A percentile compares a stretch with the other conserved stretches of the same genome.
phyloP scores from a whole-genome alignment of 163 green algal species.

The Volvox carteri region DNA sequence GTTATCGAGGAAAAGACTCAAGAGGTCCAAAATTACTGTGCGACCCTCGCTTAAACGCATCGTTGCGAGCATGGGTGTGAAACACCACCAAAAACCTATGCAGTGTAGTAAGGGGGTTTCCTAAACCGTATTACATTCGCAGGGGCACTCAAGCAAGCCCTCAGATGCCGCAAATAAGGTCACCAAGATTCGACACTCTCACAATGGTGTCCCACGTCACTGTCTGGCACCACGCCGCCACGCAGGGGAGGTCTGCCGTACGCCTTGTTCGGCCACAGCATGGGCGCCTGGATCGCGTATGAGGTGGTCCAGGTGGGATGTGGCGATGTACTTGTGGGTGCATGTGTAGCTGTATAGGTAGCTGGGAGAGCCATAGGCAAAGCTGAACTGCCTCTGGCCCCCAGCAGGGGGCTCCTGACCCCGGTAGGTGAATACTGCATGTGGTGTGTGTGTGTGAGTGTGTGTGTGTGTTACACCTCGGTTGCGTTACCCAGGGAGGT shows the following conservation, averaged over 20 bases:
- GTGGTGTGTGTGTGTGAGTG: background rate
- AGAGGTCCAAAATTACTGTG: background rate
- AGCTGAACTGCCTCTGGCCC: too few species aligned
- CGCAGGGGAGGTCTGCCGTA: conserved; percentile 59
- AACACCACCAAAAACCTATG: background rate
- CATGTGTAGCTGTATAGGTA: too few species aligned
- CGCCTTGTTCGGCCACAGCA: conserved; percentile 79
- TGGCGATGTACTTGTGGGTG: too few species aligned
- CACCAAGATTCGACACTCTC: background rate
- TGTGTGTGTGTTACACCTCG: background rate
- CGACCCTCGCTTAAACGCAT: background rate
- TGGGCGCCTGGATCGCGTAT: conserved; percentile 79
- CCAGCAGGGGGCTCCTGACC: too few species aligned
- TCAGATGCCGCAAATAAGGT: background rate
- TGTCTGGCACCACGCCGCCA: too few species aligned
- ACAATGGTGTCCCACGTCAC: background rate
- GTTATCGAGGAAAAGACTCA: background rate
- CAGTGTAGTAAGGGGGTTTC: background rate
- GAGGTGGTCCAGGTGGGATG: conserved; percentile 65
- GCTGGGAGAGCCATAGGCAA: too few species aligned
- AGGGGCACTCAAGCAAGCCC: too few species aligned
- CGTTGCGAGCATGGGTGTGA: background rate
- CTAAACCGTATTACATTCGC: too few species aligned
- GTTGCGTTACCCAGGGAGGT: background rate
- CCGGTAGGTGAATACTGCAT: background rate